Evolutionary conservation across 768 basidiomycete genomes (phyloP).

Genomic region (Asterophora parasitica): DNA sequence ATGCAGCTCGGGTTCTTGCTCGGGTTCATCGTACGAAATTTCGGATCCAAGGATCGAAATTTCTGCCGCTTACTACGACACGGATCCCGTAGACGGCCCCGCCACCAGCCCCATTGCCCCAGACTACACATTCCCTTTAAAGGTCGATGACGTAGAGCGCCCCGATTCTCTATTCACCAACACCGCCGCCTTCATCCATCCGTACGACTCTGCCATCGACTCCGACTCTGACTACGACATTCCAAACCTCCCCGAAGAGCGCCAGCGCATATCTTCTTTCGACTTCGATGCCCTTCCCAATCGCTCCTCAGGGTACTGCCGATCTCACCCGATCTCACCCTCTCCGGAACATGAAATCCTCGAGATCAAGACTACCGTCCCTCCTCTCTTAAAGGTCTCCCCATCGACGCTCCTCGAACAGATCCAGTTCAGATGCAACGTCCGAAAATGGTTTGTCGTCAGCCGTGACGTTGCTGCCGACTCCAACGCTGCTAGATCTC

Average conservation of each 20-base stretch:
- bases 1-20: slow-evolving; percentile 17
- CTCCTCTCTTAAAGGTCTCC: slow-evolving; percentile 19
- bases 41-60: slow-evolving; percentile 33
- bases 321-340: slow-evolving; percentile 1
- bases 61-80: slow-evolving; percentile 37
- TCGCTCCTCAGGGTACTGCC: slow-evolving; percentile 13
- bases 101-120: slow-evolving; percentile 24
- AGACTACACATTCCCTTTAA: slow-evolving; percentile 17
- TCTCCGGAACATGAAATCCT: slow-evolving; percentile 9
- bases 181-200: slow-evolving; percentile 48
- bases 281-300: slow-evolving; percentile 50
- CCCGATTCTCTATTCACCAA: slow-evolving; percentile 22
- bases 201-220: slow-evolving; percentile 31
- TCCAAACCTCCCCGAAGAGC: slow-evolving; percentile 30
- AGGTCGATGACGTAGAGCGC: slow-evolving; percentile 6
- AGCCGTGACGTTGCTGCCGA: slow-evolving; percentile 1
- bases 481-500: slow-evolving; percentile 6
- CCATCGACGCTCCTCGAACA: slow-evolving; percentile 32
- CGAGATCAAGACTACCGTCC: slow-evolving; percentile 19
- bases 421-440: slow-evolving; percentile 39
- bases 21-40: slow-evolving; percentile 16
- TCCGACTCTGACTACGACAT: slow-evolving; percentile 25
- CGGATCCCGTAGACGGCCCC: slow-evolving; percentile 31
- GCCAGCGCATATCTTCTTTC: slow-evolving; percentile 37
- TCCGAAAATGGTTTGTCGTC: slow-evolving; percentile 31